phyloP scores from a whole-genome alignment of 2,329 filamentous ascomycete genomes.

The Epicoccum sorghinum region DNA sequence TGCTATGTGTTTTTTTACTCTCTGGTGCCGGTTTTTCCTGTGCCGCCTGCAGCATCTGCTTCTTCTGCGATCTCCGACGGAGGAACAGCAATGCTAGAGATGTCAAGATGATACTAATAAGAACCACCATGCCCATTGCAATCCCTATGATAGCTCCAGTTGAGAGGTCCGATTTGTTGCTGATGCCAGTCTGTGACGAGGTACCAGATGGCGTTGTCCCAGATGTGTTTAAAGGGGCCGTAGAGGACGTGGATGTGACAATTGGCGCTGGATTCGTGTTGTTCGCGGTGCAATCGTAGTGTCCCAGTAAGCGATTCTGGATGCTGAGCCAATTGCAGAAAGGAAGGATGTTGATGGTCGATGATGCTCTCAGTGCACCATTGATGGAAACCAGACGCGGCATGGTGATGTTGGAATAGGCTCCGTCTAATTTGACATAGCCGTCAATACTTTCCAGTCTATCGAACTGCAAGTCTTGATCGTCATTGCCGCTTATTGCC shows the following conservation, averaged over 20 bases:
- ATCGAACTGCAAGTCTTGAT: constrained; percentile 13
- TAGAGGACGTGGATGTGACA: background rate
- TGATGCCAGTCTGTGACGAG: background rate
- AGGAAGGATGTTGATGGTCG: constrained; percentile 18
- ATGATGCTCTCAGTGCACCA: constrained; percentile 23
- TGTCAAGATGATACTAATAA: constrained; percentile 11
- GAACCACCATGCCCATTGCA: constrained; percentile 7
- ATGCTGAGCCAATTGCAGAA: constrained; percentile 22
- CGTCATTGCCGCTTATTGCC: constrained; percentile 17
- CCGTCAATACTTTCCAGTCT: constrained; percentile 27
- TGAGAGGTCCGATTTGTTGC: background rate
- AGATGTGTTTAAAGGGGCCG: background rate
- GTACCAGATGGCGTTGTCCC: background rate
- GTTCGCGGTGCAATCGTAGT: constrained; percentile 27
- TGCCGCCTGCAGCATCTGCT: background rate
- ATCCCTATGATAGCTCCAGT: constrained; percentile 19
- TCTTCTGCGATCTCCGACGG: constrained; percentile 16
- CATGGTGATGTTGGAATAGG: constrained; percentile 30
- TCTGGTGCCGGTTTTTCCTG: constrained; percentile 4
- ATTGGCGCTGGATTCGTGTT: background rate
- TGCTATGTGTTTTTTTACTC: constrained; percentile 7
- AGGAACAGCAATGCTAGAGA: constrained; percentile 12
- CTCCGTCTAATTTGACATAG: constrained; percentile 23
- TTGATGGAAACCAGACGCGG: constrained; percentile 19
- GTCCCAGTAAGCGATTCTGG: constrained; percentile 13